Evolutionary conservation across 495 filamentous ascomycete species (phyloP).

Genomic region (Cercophora scortea): DNA sequence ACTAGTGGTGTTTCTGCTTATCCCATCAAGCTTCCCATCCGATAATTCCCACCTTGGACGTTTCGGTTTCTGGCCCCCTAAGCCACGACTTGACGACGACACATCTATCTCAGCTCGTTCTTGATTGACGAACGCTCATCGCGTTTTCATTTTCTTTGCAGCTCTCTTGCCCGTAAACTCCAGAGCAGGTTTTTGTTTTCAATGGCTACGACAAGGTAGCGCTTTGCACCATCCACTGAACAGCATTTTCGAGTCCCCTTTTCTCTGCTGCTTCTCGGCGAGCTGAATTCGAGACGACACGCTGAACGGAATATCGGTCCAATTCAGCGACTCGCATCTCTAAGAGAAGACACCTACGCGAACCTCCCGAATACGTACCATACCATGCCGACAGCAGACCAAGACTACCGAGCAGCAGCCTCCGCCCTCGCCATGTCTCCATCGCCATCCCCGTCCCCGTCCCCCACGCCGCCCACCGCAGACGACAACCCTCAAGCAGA

Average conservation of each 20-base stretch:
- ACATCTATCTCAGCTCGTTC: too few species aligned
- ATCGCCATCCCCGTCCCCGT: not conserved
- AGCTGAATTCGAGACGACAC: not conserved
- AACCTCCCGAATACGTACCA: not conserved
- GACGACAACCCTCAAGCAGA: not conserved
- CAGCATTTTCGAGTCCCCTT: not conserved
- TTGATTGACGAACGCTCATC: too few species aligned
- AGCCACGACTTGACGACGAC: too few species aligned
- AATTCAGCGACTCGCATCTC: not conserved
- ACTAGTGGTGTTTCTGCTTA: too few species aligned
- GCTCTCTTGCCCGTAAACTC: too few species aligned
- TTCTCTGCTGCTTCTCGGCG: not conserved
- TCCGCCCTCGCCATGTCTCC: slow-evolving; percentile 13
- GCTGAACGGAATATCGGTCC: not conserved
- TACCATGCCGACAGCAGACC: slow-evolving; percentile 14
- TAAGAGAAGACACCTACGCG: not conserved
- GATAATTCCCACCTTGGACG: too few species aligned
- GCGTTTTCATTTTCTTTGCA: too few species aligned
- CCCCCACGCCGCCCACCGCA: slow-evolving; percentile 6
- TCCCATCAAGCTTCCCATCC: too few species aligned
- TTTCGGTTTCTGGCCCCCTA: too few species aligned
- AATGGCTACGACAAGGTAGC: slow-evolving; percentile 10
- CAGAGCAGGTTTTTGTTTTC: not conserved
- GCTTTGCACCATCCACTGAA: not conserved
- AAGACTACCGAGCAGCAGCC: slow-evolving; percentile 18